Evolutionary conservation across 371 early-diverging fungal species (phyloP).

Genomic region (Umbelopsis sp.): DNA sequence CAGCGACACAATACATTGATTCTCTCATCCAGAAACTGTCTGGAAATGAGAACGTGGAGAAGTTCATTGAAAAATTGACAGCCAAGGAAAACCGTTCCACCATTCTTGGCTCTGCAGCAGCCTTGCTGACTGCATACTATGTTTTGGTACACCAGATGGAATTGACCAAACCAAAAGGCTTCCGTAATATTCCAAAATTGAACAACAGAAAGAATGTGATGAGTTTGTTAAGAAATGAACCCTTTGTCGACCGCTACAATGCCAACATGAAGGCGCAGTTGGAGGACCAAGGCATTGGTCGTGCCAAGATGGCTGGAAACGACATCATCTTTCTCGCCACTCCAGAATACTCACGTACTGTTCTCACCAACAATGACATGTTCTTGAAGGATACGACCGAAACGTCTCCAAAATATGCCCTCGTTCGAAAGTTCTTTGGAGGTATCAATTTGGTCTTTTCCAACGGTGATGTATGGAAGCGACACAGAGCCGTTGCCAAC

Average conservation of each 20-base stretch:
- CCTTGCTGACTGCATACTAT: not conserved
- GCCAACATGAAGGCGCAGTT: not conserved
- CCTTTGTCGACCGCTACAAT: constrained; percentile 1
- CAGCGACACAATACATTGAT: constrained; percentile 1
- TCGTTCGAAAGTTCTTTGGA: constrained; percentile 16
- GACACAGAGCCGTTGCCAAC: constrained; percentile 21
- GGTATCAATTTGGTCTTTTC: constrained; percentile 18
- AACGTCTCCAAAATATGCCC: not conserved
- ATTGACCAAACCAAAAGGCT: not conserved
- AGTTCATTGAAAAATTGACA: not conserved
- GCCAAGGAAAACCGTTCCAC: not conserved
- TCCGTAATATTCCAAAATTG: not conserved
- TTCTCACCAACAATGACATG: constrained; percentile 12
- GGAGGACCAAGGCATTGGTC: not conserved
- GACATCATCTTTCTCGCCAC: not conserved
- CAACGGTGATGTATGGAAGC: constrained; percentile 18
- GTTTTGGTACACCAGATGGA: not conserved
- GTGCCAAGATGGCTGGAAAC: not conserved
- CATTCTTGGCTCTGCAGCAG: not conserved
- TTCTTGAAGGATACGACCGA: constrained; percentile 11
- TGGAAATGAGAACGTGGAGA: not conserved
- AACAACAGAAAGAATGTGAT: not conserved
- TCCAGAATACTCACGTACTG: not conserved
- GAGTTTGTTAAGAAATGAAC: not conserved
- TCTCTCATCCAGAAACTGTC: constrained; percentile 1